These are phyloP conservation scores for Fusarium stilboides DNA, from an alignment of 2,329 filamentous ascomycete species.

Conservation along the genomic window DNA sequence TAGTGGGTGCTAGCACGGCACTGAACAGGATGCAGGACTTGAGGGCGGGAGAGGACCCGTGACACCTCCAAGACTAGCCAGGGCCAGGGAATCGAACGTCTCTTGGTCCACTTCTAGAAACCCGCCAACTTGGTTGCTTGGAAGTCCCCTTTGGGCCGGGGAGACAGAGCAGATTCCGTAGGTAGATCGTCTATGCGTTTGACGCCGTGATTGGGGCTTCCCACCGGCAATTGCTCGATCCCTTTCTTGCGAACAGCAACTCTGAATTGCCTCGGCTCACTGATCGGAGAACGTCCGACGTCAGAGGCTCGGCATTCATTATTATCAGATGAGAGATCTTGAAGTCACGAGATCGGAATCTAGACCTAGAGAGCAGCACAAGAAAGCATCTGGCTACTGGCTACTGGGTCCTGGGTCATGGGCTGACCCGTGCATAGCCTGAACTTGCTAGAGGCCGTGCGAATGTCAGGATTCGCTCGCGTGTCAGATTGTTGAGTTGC, in stretches of 20 bases:
- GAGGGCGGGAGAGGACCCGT: constrained; percentile 34
- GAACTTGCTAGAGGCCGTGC: constrained; percentile 17
- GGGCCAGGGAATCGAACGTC: constrained; percentile 22
- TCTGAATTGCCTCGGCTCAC: constrained; percentile 44
- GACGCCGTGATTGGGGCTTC: constrained; percentile 19
- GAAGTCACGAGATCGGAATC: constrained; percentile 31
- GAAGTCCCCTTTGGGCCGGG: constrained; percentile 47
- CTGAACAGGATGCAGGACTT: constrained; percentile 11
- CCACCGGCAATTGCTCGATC: constrained; percentile 19
- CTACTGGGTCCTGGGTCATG: constrained; percentile 18
- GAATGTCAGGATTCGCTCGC: constrained; percentile 31
- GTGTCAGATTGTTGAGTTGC: constrained; percentile 40
- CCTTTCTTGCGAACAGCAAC: constrained; percentile 29
- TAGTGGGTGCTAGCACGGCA: constrained; percentile 28
- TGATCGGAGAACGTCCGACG: constrained; percentile 32
- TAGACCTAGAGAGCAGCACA: constrained; percentile 15
- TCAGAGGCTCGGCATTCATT: constrained; percentile 20
- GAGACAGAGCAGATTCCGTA: constrained; percentile 34
- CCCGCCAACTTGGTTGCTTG: constrained; percentile 45
- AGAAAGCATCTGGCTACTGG: constrained; percentile 11
- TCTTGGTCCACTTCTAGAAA: constrained; percentile 42
- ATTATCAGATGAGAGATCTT: constrained; percentile 25
- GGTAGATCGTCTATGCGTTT: constrained; percentile 14
- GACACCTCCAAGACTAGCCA: constrained; percentile 28
- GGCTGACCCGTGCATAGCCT: constrained; percentile 26